A percentile compares a stretch with the other conserved stretches of the same genome.
Evolutionary conservation across 352 stramenopile species (phyloP).

Genomic region (Peronospora tabacina): DNA sequence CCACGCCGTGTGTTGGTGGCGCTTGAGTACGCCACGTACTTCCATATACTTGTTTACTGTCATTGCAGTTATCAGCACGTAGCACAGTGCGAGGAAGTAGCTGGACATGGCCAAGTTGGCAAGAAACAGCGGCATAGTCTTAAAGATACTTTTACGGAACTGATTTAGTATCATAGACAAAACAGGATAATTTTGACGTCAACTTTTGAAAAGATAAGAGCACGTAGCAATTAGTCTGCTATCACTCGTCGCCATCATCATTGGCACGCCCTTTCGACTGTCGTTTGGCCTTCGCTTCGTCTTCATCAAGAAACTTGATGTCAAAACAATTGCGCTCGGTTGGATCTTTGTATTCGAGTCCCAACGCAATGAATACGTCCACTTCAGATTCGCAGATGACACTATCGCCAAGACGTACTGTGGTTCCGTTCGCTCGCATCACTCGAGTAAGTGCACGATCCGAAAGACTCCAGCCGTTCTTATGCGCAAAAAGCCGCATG

Average conservation of each 20-base stretch:
- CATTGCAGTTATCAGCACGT: slow-evolving; percentile 75
- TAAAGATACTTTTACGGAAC: slow-evolving; percentile 11
- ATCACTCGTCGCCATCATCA: slow-evolving; percentile 6
- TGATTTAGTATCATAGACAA: background rate
- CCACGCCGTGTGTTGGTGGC: slow-evolving; percentile 60
- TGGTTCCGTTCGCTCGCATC: slow-evolving; percentile 45
- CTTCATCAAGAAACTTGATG: slow-evolving; percentile 73
- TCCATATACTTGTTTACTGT: slow-evolving; percentile 70
- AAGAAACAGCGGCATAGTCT: slow-evolving; percentile 76
- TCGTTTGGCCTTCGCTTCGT: slow-evolving; percentile 50
- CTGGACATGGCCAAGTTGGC: slow-evolving; percentile 81
- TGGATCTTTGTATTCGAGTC: slow-evolving; percentile 78
- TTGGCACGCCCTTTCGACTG: slow-evolving; percentile 8
- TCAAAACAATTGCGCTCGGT: slow-evolving; percentile 74
- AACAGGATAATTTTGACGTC: background rate
- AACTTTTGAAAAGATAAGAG: background rate
- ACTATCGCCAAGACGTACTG: slow-evolving; percentile 55
- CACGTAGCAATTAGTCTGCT: background rate
- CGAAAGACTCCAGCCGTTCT: slow-evolving; percentile 71
- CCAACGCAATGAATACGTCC: slow-evolving; percentile 80
- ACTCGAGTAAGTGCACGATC: slow-evolving; percentile 60
- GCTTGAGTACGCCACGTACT: slow-evolving; percentile 57
- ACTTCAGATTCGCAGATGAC: slow-evolving; percentile 73
- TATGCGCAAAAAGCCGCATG: slow-evolving; percentile 74
- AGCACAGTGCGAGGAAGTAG: slow-evolving; percentile 85